phyloP scores from a whole-genome alignment of 208 protist genomes.

The Angomonas deanei region DNA sequence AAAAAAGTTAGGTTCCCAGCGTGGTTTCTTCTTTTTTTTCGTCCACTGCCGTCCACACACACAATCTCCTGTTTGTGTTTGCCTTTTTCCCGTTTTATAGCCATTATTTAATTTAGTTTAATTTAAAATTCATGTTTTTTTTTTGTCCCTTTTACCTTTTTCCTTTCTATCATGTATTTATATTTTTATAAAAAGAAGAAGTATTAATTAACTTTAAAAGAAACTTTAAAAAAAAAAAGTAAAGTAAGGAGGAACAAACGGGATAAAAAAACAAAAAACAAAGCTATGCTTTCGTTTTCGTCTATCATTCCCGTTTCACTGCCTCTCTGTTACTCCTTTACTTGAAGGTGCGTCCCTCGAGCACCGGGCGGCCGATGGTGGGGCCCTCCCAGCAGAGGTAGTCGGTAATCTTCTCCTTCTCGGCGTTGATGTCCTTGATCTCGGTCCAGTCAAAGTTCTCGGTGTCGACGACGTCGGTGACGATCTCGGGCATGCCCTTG shows the following conservation, averaged over 20 bases:
- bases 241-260: neutral
- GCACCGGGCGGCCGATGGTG: constrained; percentile 65
- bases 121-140: no score
- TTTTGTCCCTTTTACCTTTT: no score
- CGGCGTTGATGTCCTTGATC: constrained; percentile 58
- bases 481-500: constrained; percentile 75
- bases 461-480: constrained; percentile 67
- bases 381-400: constrained; percentile 82
- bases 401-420: constrained; percentile 69
- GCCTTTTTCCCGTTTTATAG: no score
- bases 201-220: neutral
- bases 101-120: no score
- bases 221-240: constrained; percentile 12
- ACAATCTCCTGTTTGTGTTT: no score
- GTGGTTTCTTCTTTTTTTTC: no score
- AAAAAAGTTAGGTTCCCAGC: no score
- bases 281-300: neutral
- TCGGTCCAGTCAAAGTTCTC: constrained; percentile 73
- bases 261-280: neutral
- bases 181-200: neutral
- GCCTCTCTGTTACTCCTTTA: no score
- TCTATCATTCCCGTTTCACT: neutral
- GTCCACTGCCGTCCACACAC: no score
- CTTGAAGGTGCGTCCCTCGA: constrained; percentile 77
- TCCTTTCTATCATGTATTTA: no score